Conservation (phyloP, 75 land plant genomes). For the Chamaecyparis obtusa region DNA sequence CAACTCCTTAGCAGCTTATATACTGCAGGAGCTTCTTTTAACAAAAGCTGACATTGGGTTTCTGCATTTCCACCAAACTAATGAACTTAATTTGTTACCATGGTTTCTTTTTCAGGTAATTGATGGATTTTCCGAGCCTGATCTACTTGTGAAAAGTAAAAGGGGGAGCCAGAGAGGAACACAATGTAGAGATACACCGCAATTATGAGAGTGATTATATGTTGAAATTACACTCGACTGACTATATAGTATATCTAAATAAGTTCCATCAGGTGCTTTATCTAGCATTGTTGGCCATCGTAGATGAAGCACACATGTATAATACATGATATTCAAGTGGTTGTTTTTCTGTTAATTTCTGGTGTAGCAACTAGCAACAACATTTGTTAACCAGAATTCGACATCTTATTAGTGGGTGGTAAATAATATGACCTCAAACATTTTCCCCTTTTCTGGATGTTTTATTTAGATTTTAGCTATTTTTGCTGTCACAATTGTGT, state of each 20-base stretch:
- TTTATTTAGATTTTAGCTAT: neutral
- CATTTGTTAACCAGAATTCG: neutral
- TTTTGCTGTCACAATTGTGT: neutral
- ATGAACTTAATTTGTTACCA: neutral
- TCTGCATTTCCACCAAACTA: neutral
- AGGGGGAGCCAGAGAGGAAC: conserved; percentile 60
- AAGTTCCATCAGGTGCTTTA: neutral
- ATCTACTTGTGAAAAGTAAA: conserved; percentile 56
- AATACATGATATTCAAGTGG: neutral
- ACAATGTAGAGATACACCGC: conserved; percentile 64
- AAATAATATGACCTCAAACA: neutral
- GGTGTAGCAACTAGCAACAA: neutral
- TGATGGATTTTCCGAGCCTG: conserved; percentile 33
- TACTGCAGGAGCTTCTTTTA: conserved; percentile 61
- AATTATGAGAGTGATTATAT: conserved; percentile 34
- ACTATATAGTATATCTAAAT: neutral
- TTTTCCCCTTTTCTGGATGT: neutral
- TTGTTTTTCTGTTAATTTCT: neutral
- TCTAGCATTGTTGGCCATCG: too few species aligned
- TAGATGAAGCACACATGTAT: neutral
- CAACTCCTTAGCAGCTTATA: conserved; percentile 69
- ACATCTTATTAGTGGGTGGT: neutral
- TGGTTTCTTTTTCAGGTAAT: conserved; percentile 28
- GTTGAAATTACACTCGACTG: neutral
- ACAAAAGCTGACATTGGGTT: conserved; percentile 69